Conservation (phyloP, 202 grass and related monocot genomes). For the Hordeum pubiflorum region DNA sequence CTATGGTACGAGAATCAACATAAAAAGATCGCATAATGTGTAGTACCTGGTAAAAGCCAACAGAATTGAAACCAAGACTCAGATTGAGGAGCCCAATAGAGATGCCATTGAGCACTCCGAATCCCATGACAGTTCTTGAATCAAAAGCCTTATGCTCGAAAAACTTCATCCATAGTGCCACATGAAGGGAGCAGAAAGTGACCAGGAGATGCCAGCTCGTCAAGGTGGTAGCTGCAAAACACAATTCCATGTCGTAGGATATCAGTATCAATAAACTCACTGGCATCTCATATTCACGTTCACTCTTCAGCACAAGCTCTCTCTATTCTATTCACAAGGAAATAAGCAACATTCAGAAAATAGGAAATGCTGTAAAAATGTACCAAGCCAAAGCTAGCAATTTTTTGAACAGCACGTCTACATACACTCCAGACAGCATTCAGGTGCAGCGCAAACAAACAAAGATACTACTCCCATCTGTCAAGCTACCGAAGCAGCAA, state of each 20-base stretch:
- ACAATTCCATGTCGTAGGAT: not conserved
- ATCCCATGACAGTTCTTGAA: conserved; percentile 93
- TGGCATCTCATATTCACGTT: not conserved
- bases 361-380: not conserved
- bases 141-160: conserved; percentile 98
- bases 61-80: conserved; percentile 98
- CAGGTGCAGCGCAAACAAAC: conserved; percentile 10
- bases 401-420: not conserved
- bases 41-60: conserved; percentile 97
- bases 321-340: not conserved
- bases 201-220: conserved; percentile 99
- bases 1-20: not conserved
- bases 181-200: conserved; percentile 96
- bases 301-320: not conserved
- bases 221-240: conserved; percentile 88
- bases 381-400: not conserved
- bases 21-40: not conserved
- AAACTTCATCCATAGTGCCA: conserved; percentile 83
- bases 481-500: conserved; percentile 28
- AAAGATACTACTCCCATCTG: not conserved
- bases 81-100: conserved; percentile 98
- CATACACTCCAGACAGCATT: not conserved
- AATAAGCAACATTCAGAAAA: not conserved
- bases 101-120: conserved; percentile 97
- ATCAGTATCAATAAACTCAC: not conserved